Evolutionary conservation across 129 eudicot genomes (phyloP), one percentile per base, ranked within the genome.

Genomic region (Lactuca saligna): DNA sequence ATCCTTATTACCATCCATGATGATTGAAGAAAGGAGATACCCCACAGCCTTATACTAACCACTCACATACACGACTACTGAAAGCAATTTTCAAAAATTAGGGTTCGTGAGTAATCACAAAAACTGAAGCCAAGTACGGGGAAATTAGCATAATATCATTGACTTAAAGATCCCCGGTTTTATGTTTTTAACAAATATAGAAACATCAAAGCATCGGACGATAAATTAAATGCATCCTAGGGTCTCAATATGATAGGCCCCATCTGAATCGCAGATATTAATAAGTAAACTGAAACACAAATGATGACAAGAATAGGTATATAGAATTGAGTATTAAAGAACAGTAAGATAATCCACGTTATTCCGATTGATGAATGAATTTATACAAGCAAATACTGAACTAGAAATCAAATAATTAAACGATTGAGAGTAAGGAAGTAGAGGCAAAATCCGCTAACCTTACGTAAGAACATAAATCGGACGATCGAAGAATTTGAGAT

Each of bases 1-100:
- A 42, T 89, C 99, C 76, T 93, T 93, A 72, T 89, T 93, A 66
- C 99, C 70, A 31, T 93, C 99, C 99, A 93, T 93, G 17, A 31
- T 72, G 69, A 71, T 15, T 12, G 62, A 66, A 78, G 39, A 65
- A 65, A 73, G 48, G 65, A 85, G 69, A 64, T 63, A 67, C 48
- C 69, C 20, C 49, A 17, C 66, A 16, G 56, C 44, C 64, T 67
- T 15, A 38, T 13, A 37, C 29, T 62, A 66, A 55, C 49, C 54
- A 58, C 7, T 61, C 65, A 53, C 77, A 31, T 61, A 59, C 76
- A 66, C 57, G 29, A 50, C 50, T 54, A 51, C 35, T 71, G 64
- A 49, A 68, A 62, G 57, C 57, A 61, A 59, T 9, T 3, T 20
- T 11, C 38, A 66, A 7, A 65, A 71, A 78, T 51, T 71, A 64